Evolutionary conservation across 108 stramenopile species (phyloP), one percentile per base, ranked within the genome.

Genomic region (Cylindrotheca fusiformis): DNA sequence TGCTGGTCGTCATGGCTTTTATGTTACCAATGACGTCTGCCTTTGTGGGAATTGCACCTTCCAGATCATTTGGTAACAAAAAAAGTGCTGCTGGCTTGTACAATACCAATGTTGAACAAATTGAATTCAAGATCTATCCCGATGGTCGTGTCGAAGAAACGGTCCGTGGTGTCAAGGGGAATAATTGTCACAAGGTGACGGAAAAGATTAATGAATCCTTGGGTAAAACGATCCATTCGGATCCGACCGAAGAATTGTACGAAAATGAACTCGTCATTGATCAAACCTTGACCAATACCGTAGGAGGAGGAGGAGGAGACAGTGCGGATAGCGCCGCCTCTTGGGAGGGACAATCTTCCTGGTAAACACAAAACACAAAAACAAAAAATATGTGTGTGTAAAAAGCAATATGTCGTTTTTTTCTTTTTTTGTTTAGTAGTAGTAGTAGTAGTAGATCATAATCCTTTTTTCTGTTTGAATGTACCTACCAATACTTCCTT

Each of bases 181-280:
- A 58, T 6, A 78, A 83, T 33, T 94, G 93, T 51, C 70, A 84
- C 59, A 71, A 81, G 52, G 61, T 89, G 19, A 91, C 93, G 18
- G 82, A 87, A 45, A 63, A 64, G 2, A 82, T 94, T 60, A 91
- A 94, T 50, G 65, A 86, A 50, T 55, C 64, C 14, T 60, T 94
- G 61, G 93, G 93, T 1, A 69, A 82, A 55, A 87, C 88, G 19
- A 75, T 87, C 1, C 61, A 64, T 14, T 69, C 77, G 17, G 23
- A 63, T 32, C 85, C 89, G 10, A 94, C 93, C 8, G 93, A 91
- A 78, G 93, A 94, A 76, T 77, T 89, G 78, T 94, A 58, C 63
- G 83, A 91, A 69, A 72, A 85, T 48, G 76, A 83, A 61, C 22
- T 94, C 30, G 57, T 75, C 6, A 41, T 87, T n/a, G 75, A 84